A percentile compares a stretch with the other conserved stretches of the same genome.
Conservation (phyloP, 2,329 filamentous ascomycete species). For the Aureobasidium sp. region DNA sequence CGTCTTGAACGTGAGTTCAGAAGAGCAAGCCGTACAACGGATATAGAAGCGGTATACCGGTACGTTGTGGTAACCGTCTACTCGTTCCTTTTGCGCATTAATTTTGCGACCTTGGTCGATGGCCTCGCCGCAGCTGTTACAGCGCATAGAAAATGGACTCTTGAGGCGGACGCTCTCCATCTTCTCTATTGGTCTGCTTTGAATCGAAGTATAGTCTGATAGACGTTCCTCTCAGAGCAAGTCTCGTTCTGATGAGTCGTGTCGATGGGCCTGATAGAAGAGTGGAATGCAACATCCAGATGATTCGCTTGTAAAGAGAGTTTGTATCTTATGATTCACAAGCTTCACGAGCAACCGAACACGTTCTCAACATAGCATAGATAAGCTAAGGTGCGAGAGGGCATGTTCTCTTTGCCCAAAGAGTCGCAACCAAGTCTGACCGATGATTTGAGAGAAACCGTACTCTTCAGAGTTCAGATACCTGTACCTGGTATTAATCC, state of each 20-base stretch:
- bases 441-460: too few relatives aligned
- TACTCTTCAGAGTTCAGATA: too few relatives aligned
- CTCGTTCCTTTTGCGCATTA: background rate
- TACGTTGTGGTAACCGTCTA: background rate
- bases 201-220: background rate
- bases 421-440: too few relatives aligned
- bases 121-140: background rate
- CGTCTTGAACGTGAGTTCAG: background rate
- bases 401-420: too few relatives aligned
- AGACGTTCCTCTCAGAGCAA: background rate
- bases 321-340: background rate
- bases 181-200: background rate
- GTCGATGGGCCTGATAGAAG: background rate
- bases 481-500: too few relatives aligned
- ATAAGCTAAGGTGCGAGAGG: too few relatives aligned
- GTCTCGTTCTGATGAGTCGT: background rate
- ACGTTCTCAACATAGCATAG: background rate
- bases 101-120: background rate
- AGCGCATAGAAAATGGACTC: background rate
- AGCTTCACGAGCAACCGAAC: background rate
- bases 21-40: background rate
- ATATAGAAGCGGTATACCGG: background rate
- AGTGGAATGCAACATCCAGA: background rate
- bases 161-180: background rate
- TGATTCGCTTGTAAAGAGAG: background rate